Evolutionary conservation across 2,329 filamentous ascomycete species (phyloP), one percentile per base, ranked within the genome.

Genomic region (Chaetomium strumarium): DNA sequence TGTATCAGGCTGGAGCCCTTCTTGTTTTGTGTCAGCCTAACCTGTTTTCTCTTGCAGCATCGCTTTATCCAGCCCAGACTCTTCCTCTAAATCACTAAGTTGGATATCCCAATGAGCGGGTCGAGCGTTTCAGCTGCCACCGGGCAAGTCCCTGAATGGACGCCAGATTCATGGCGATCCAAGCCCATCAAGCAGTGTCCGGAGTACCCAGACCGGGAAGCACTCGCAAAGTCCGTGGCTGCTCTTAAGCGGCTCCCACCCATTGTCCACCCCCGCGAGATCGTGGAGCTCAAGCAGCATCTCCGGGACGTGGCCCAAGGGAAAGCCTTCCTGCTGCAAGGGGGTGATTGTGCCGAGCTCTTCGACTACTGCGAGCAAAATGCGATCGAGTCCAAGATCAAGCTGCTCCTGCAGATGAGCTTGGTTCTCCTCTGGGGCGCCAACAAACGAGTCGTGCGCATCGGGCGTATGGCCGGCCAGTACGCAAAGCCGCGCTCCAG

Each of bases 321-420:
- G 33, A 90, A 92, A 60, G 89, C 92, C 12, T 97, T 99, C 68
- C 77, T 99, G 10, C 81, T 99, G 4, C 93, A 99, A 73, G 93
- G 93, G 55, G 93, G 92, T 57, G 93, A 99, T 72, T 99, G 93
- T 66, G 93, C 93, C 14, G 93, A 99, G 74, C 80, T 97, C 10
- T 99, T 99, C 65, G 90, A 93, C 70, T 99, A 99, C 75, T 99
- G 93, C 71, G 85, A 88, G 63, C 86, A 90, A 67, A 80, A 81
- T 13, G 86, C 88, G 59, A 96, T 99, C 62, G 90, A 97, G 72
- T 86, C 89, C 58, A 99, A 97, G 76, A 90, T 97, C 70, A 97
- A 97, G 73, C 81, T 99, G 24, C 79, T 99, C 30, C 75, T 99
- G 55, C 93, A 99, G 73, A 97, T 99, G 92, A 95, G 89, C 60